Evolutionary conservation across 1,139 yeast genomes (phyloP), one percentile per base, ranked within the genome.

Genomic region (Scheffersomyces insectosa): DNA sequence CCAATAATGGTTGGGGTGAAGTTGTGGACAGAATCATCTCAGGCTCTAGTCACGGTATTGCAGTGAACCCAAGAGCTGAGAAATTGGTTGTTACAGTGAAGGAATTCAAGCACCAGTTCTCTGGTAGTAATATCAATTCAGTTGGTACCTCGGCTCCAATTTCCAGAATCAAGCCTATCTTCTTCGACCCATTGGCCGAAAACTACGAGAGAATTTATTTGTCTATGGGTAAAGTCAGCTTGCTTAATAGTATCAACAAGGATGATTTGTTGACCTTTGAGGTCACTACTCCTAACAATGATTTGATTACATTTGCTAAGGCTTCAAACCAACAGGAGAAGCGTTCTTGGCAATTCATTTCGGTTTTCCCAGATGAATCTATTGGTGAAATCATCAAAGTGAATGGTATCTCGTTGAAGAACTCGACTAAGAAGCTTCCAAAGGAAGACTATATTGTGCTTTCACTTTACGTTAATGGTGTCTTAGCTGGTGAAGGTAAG

Each of bases 1-100:
- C 49, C 16, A 85, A 85, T 62, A 77, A 82, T 48, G 97, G 97
- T 41, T 89, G 97, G 97, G 97, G 97, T 65, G 95, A 85, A 52
- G 68, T 87, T 41, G 80, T 86, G 29, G 91, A 88, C 55, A 73
- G 95, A 57, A 85, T 89, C 51, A 84, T 89, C 51, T 63, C 81
- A 25, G 95, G 96, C 29, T 80, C 95, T 1, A 80, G 79, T 47
- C 80, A 79, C 45, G 96, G 96, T 52, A 83, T 89, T 43, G 90
- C 93, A 4, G 78, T 86, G 30, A 88, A 88, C 50, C 93, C 95
- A 28, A 77, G 95, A 61, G 93, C 95, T 7, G 90, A 85, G 54
- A 78, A 76, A 46, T 72, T 88, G 54, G 78, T 82, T 31, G 79
- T 88, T 20, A 77, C 89, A 3, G 80, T 88, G 38, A 88, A 87